A percentile compares a stretch with the other conserved stretches of the same genome.
Evolutionary conservation across 1,284 basidiomycete species (phyloP).

Genomic region (Irpex rosettiformis): DNA sequence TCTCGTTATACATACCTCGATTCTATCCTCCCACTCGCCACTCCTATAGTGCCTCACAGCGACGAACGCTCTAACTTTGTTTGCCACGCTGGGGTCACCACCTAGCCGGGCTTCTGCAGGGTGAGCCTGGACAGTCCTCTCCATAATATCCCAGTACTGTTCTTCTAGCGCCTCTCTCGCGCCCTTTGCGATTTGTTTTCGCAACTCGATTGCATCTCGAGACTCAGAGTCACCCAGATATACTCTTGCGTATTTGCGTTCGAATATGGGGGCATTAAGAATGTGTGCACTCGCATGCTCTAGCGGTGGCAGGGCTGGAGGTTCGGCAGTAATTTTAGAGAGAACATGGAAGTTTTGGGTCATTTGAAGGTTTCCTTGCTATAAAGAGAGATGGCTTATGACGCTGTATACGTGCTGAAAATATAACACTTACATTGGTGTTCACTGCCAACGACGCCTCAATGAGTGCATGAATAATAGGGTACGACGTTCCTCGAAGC

Average conservation of each 20-base stretch:
- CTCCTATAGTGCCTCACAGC: slow-evolving; percentile 77
- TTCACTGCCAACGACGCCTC: slow-evolving; percentile 57
- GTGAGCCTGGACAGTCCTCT: slow-evolving; percentile 79
- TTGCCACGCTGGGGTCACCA: slow-evolving; percentile 86
- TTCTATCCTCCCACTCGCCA: slow-evolving; percentile 80
- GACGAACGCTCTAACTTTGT: slow-evolving; percentile 87
- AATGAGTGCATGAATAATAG: slow-evolving; percentile 67
- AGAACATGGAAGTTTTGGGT: slow-evolving; percentile 71
- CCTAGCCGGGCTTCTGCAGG: slow-evolving; percentile 88
- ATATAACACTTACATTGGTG: slow-evolving; percentile 45
- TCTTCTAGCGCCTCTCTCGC: slow-evolving; percentile 75
- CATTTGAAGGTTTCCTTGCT: slow-evolving; percentile 55
- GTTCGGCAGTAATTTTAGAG: slow-evolving; percentile 66
- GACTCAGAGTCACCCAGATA: slow-evolving; percentile 70
- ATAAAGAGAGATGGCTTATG: not conserved
- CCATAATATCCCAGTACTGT: slow-evolving; percentile 85
- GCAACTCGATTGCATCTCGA: slow-evolving; percentile 58
- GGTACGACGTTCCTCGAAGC: slow-evolving; percentile 68
- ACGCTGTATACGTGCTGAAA: not conserved
- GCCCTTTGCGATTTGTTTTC: slow-evolving; percentile 70
- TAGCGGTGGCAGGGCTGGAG: slow-evolving; percentile 62
- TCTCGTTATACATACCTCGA: slow-evolving; percentile 59
- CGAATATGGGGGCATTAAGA: slow-evolving; percentile 68
- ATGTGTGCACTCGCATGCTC: slow-evolving; percentile 77
- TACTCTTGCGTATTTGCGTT: slow-evolving; percentile 70